Evolutionary conservation across 2,329 filamentous ascomycete genomes (phyloP).

Genomic region (Phyllosticta citrichinensis): DNA sequence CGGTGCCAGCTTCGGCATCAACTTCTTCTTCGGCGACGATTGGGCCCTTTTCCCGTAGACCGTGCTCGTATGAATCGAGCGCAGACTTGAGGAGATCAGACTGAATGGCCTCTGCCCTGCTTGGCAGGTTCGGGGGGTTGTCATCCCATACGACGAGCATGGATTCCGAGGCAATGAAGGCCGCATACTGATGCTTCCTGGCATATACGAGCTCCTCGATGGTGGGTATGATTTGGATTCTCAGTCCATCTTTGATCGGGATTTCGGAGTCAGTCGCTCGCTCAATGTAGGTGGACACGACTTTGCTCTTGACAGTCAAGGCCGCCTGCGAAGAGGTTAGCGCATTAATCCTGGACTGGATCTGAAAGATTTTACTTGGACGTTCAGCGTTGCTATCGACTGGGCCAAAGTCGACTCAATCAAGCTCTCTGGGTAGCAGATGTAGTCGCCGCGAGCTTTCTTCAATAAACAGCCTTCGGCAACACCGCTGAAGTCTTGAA

Average conservation of each 20-base stretch:
- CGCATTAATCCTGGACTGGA: too few relatives aligned
- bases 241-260: constrained; percentile 65
- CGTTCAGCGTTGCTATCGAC: constrained; percentile 8
- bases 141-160: constrained; percentile 76
- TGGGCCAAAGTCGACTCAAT: constrained; percentile 1
- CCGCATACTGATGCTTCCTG: constrained; percentile 70
- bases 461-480: constrained; percentile 6
- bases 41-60: constrained; percentile 38
- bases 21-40: constrained; percentile 45
- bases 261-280: constrained; percentile 46
- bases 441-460: constrained; percentile 8
- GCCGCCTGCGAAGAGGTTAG: not conserved
- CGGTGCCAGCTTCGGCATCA: constrained; percentile 61
- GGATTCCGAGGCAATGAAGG: constrained; percentile 62
- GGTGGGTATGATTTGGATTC: constrained; percentile 64
- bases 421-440: not conserved
- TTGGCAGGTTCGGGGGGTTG: constrained; percentile 59
- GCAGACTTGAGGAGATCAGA: constrained; percentile 68
- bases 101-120: constrained; percentile 62
- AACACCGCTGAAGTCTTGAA: constrained; percentile 4
- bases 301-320: constrained; percentile 6
- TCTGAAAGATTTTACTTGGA: not conserved
- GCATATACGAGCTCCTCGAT: constrained; percentile 61
- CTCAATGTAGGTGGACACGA: constrained; percentile 5
- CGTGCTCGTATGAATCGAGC: constrained; percentile 54